Conservation (phyloP, 2,329 filamentous ascomycete species). For the Cordyceps fumosorosea region DNA sequence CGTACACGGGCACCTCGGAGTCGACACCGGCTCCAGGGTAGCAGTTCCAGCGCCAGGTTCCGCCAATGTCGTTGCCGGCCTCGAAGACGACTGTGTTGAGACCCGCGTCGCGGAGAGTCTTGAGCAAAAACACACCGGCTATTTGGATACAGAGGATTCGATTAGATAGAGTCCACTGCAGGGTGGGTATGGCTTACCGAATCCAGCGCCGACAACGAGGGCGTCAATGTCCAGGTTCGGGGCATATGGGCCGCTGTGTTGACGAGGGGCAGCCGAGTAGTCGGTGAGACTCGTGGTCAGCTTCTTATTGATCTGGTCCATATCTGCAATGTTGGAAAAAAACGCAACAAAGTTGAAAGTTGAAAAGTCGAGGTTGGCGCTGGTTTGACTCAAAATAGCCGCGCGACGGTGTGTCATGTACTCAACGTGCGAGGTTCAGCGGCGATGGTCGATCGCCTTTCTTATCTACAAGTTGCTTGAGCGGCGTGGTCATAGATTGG, state of each 20-base stretch:
- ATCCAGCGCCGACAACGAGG: constrained; percentile 18
- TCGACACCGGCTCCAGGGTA: constrained; percentile 45
- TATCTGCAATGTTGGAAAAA: neutral
- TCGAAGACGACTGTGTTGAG: constrained; percentile 39
- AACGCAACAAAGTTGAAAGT: neutral
- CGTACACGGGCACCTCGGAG: constrained; percentile 37
- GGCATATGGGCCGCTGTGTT: neutral
- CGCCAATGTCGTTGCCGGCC: constrained; percentile 38
- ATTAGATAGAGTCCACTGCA: neutral
- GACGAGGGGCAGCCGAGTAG: neutral
- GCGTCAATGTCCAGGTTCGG: constrained; percentile 12
- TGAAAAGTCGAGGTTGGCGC: neutral
- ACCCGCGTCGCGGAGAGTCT: constrained; percentile 39
- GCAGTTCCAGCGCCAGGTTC: constrained; percentile 45
- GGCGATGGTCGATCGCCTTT: too few relatives aligned
- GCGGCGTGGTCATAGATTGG: too few relatives aligned
- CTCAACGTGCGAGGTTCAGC: too few relatives aligned
- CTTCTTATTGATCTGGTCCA: neutral
- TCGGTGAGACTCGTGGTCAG: neutral
- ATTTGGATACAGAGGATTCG: too few relatives aligned
- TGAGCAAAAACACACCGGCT: constrained; percentile 35
- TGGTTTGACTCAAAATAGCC: neutral
- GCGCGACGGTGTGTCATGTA: neutral
- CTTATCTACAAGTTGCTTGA: too few relatives aligned
- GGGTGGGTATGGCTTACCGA: neutral